A percentile compares a stretch with the other conserved stretches of the same genome.
phyloP scores from a whole-genome alignment of 2,329 filamentous ascomycete species.

The Botrytis squamosa region DNA sequence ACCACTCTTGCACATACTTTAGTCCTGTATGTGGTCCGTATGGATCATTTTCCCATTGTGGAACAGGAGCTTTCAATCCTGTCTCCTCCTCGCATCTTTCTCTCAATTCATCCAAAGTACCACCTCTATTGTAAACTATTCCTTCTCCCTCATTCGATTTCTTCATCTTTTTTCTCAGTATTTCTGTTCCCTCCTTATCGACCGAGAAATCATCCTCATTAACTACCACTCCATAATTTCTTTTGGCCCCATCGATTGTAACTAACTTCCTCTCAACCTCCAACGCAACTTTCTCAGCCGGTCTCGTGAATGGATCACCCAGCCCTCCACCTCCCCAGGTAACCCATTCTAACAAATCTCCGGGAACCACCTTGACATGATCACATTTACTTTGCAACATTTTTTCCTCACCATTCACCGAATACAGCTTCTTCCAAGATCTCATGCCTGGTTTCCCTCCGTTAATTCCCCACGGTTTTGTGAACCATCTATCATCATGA shows the following conservation, averaged over 20 bases:
- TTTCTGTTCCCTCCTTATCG: background rate
- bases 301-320: constrained; percentile 6
- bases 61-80: constrained; percentile 7
- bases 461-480: constrained; percentile 14
- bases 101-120: constrained; percentile 3
- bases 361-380: constrained; percentile 7
- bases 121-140: constrained; percentile 5
- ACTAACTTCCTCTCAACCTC: constrained; percentile 15
- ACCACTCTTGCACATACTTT: constrained; percentile 15
- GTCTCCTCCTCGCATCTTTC: constrained; percentile 10
- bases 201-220: constrained; percentile 7
- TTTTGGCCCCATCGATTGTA: background rate
- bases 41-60: constrained; percentile 18
- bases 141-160: background rate
- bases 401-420: background rate
- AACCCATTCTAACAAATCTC: constrained; percentile 16
- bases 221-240: constrained; percentile 10
- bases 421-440: constrained; percentile 14
- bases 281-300: constrained; percentile 13
- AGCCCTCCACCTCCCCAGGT: constrained; percentile 15
- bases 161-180: constrained; percentile 1
- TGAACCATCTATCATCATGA: constrained; percentile 20
- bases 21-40: constrained; percentile 7
- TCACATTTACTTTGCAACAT: constrained; percentile 17
- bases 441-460: background rate